Evolutionary conservation across 176 grass and related monocot species (phyloP).

Genomic region (Phoenix dactylifera): DNA sequence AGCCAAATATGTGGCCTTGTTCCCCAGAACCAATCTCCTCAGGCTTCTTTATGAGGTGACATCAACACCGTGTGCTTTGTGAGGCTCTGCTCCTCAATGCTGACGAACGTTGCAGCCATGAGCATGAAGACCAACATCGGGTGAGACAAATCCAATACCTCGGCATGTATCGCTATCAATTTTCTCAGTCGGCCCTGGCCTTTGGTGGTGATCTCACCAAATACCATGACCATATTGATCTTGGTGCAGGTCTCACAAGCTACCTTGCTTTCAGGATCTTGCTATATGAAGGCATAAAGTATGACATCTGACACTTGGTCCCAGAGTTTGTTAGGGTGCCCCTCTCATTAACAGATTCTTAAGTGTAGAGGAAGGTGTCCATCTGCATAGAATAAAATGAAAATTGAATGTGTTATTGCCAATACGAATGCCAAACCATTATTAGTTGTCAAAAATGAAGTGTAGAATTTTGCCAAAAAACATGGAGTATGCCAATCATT

Average conservation of each 20-base stretch:
- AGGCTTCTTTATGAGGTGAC: constrained; percentile 5
- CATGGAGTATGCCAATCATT: too few species aligned
- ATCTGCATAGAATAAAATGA: neutral
- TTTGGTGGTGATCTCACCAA: constrained; percentile 1
- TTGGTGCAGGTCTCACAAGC: constrained; percentile 11
- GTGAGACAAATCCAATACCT: constrained; percentile 5
- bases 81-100: constrained; percentile 13
- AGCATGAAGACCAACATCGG: neutral
- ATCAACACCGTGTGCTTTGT: neutral
- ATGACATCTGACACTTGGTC: constrained; percentile 11
- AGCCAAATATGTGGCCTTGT: constrained; percentile 1
- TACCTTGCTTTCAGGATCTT: constrained; percentile 6
- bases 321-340: constrained; percentile 3
- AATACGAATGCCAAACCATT: too few species aligned
- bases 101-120: constrained; percentile 13
- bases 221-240: constrained; percentile 8
- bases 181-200: neutral
- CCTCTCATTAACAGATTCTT: constrained; percentile 2
- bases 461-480: too few species aligned
- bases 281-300: neutral
- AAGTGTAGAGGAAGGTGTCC: constrained; percentile 5
- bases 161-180: constrained; percentile 3
- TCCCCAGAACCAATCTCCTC: constrained; percentile 5
- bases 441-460: too few species aligned
- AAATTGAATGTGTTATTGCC: too few species aligned